These are phyloP conservation scores for Ogataea methylovora DNA, from an alignment of 805 yeast genomes.

Conservation along the genomic window DNA sequence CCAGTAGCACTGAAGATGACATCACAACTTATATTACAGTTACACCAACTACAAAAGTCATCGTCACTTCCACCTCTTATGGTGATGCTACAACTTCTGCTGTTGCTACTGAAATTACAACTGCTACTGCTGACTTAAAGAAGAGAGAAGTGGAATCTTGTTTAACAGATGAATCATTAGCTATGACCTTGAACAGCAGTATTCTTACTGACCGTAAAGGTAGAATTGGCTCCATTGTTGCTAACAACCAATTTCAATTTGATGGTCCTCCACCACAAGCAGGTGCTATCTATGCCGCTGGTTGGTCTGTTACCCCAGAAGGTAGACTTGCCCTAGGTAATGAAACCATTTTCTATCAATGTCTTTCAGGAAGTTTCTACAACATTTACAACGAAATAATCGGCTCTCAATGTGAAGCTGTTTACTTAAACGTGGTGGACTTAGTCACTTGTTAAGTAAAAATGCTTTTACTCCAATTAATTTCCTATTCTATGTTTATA, in stretches of 20 bases:
- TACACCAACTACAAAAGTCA: slow-evolving; percentile 9
- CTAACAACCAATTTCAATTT: slow-evolving; percentile 76
- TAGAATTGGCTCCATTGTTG: slow-evolving; percentile 72
- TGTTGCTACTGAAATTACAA: slow-evolving; percentile 11
- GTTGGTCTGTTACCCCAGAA: slow-evolving; percentile 49
- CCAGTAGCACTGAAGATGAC: slow-evolving; percentile 4
- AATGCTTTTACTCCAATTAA: too few species aligned
- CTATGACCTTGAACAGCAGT: slow-evolving; percentile 44
- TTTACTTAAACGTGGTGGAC: slow-evolving; percentile 52
- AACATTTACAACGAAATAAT: slow-evolving; percentile 63
- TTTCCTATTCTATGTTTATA: too few species aligned
- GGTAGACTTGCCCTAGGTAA: slow-evolving; percentile 62
- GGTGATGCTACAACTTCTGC: slow-evolving; percentile 22
- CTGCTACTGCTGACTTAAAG: background rate
- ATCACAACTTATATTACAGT: slow-evolving; percentile 5
- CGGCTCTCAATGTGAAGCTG: slow-evolving; percentile 57
- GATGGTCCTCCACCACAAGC: slow-evolving; percentile 83
- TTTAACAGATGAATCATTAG: slow-evolving; percentile 39
- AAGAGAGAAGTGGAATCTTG: slow-evolving; percentile 26
- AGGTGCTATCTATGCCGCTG: slow-evolving; percentile 59
- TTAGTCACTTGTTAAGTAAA: slow-evolving; percentile 43
- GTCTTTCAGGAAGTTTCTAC: slow-evolving; percentile 71
- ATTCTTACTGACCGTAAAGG: slow-evolving; percentile 51
- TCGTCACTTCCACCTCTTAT: slow-evolving; percentile 12
- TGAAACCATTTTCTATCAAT: slow-evolving; percentile 59